Evolutionary conservation across 257 asterid genomes (phyloP).

Genomic region (Schizonepeta tenuifolia): DNA sequence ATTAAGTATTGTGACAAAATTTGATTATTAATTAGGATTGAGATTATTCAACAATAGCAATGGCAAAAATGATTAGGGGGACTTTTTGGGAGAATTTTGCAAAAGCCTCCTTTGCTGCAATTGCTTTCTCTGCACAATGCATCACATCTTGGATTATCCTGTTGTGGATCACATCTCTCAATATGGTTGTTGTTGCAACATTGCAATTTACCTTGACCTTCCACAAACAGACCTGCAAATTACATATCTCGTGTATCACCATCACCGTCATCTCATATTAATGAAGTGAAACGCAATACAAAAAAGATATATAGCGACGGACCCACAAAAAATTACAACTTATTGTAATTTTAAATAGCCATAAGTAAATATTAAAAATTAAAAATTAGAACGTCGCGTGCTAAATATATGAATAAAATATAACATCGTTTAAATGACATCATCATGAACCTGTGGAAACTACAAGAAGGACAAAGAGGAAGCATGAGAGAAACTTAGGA

Average conservation of each 20-base stretch:
- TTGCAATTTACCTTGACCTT: not conserved
- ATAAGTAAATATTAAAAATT: too few species aligned
- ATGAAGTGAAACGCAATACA: too few species aligned
- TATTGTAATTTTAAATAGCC: too few species aligned
- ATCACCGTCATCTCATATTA: too few species aligned
- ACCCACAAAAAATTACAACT: too few species aligned
- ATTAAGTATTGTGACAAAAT: too few species aligned
- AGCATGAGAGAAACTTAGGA: not conserved
- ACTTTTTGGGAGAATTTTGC: not conserved
- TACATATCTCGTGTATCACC: too few species aligned
- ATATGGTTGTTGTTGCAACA: constrained; percentile 1
- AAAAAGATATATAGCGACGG: too few species aligned
- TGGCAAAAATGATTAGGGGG: not conserved
- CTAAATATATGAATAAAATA: too few species aligned
- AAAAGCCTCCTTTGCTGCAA: not conserved
- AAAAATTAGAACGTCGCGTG: too few species aligned
- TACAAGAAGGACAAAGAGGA: not conserved
- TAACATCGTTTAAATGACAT: too few species aligned
- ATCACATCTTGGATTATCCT: not conserved
- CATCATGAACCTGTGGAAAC: not conserved
- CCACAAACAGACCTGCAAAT: not conserved
- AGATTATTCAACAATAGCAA: not conserved
- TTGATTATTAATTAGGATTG: too few species aligned
- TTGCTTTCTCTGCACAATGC: not conserved
- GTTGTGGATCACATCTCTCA: not conserved